Base-by-base conservation (phyloP, 495 filamentous ascomycete genomes). In the Umbilicaria muhlenbergii region DNA sequence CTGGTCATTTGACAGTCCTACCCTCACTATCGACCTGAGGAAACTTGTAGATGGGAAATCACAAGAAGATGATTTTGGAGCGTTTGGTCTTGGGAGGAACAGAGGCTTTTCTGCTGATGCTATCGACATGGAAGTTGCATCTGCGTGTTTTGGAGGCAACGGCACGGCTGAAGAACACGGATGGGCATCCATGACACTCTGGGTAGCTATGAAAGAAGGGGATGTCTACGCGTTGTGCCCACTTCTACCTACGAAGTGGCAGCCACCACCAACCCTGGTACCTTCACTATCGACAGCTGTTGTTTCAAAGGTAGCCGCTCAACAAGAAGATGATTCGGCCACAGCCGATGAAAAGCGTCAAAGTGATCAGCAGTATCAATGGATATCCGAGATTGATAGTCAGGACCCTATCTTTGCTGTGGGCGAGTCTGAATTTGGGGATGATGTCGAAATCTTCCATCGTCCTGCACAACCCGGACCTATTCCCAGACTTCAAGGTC, bases 201-300 rank as follows among this genome's bases (percentile, higher is more conserved):
- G 86, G 86, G 63, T 93, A 36, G 86, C 83, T 13, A 94, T 93
- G 85, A 70, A 67, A 32, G 80, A 82, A 19, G 87, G 87, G 4
- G 86, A 92, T 51, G 71, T 94, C 7, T 94, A 94, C 51, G 83
- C 85, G 7, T 62, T 94, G n/a, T 93, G 87, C 57, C 87, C 87
- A 10, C 69, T 94, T 4, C 61, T 94, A 21, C 87, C 87, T 4
- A 72, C 71, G 12, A 85, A 76, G 51, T 94, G 85, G 85, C 69
- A 80, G 39, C 78, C 81, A n/a, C 75, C 81, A 13, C 70, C 80
- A 2, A 77, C 78, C 0, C 67, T 83, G 11, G 74, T 92, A 21
- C 80, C 86, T 3, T 81, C 82, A 0, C 66, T 94, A 28, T 83
- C 83, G 13, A 71, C 84, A 12, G 74, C 77, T 12, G 78, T 87